Evolutionary conservation across 257 asterid genomes (phyloP).

Genomic region (Sherardia arvensis): DNA sequence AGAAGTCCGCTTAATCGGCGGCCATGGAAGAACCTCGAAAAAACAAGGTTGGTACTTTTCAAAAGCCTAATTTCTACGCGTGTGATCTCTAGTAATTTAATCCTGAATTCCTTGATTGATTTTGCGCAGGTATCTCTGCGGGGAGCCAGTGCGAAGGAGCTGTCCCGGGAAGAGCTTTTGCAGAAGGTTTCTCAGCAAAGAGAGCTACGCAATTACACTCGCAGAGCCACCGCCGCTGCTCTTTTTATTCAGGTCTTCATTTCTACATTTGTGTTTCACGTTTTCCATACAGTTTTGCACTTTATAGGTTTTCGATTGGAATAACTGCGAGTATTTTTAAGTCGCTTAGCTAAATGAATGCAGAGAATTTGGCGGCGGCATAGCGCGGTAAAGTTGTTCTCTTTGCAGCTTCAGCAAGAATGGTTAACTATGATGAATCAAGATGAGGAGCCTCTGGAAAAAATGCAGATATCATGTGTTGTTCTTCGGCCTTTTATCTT

Average conservation of each 20-base stretch:
- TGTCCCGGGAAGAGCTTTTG: conserved; percentile 72
- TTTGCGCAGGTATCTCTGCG: conserved; percentile 69
- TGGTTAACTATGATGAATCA: conserved; percentile 55
- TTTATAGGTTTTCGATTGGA: neutral
- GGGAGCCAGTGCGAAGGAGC: conserved; percentile 85
- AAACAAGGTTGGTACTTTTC: conserved; percentile 17
- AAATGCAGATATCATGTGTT: conserved; percentile 35
- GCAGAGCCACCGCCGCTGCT: conserved; percentile 69
- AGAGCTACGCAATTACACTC: conserved; percentile 57
- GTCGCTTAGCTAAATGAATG: conserved; percentile 9
- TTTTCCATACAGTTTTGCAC: neutral
- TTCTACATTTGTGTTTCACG: neutral
- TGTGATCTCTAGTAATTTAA: neutral
- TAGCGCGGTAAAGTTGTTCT: conserved; percentile 31
- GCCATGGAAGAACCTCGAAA: conserved; percentile 30
- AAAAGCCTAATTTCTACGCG: neutral
- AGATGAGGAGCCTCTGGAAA: conserved; percentile 26
- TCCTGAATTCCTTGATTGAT: neutral
- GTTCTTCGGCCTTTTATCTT: conserved; percentile 78
- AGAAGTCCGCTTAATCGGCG: neutral
- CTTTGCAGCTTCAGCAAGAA: conserved; percentile 56
- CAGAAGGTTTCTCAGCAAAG: conserved; percentile 72
- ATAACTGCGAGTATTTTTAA: neutral
- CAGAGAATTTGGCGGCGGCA: conserved; percentile 89
- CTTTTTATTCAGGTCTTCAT: conserved; percentile 54